These are phyloP conservation scores for Chaetomium strumarium DNA, from an alignment of 2,329 filamentous ascomycete genomes.

Conservation along the genomic window DNA sequence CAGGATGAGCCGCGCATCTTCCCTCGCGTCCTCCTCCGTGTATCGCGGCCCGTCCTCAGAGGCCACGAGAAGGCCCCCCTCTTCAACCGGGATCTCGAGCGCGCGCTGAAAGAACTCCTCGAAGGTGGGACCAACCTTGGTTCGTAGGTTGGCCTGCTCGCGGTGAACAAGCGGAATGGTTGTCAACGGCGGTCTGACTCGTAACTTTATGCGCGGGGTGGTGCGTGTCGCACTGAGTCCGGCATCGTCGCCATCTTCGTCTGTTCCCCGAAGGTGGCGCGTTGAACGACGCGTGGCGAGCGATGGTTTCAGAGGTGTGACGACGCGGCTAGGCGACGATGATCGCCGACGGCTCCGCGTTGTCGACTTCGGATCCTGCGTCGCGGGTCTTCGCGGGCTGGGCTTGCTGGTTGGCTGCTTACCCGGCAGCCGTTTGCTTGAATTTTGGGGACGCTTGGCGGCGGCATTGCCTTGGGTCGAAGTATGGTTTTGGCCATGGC, in stretches of 20 bases:
- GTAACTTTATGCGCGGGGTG: slow-evolving; percentile 44
- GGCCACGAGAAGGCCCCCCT: slow-evolving; percentile 48
- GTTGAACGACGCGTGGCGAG: slow-evolving; percentile 40
- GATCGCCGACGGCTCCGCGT: slow-evolving; percentile 36
- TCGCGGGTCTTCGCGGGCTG: slow-evolving; percentile 15
- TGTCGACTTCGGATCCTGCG: slow-evolving; percentile 23
- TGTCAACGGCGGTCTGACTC: slow-evolving; percentile 37
- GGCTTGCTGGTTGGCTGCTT: slow-evolving; percentile 23
- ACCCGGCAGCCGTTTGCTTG: slow-evolving; percentile 27
- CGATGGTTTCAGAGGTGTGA: slow-evolving; percentile 35
- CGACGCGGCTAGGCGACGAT: slow-evolving; percentile 34
- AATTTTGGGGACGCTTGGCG: slow-evolving; percentile 28
- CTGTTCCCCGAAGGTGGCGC: slow-evolving; percentile 31
- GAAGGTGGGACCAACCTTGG: slow-evolving; percentile 49
- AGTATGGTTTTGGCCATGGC: slow-evolving; percentile 20
- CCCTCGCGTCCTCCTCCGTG: slow-evolving; percentile 55
- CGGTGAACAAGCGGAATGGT: slow-evolving; percentile 55
- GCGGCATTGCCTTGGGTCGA: slow-evolving; percentile 20
- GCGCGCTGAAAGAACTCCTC: slow-evolving; percentile 52
- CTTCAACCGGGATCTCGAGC: slow-evolving; percentile 47
- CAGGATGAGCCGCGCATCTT: slow-evolving; percentile 64
- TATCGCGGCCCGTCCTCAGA: slow-evolving; percentile 51
- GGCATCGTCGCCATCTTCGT: slow-evolving; percentile 25
- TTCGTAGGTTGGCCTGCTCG: slow-evolving; percentile 47
- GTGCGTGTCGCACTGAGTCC: slow-evolving; percentile 26